Percentiles rank a stretch among this genome's conserved stretches.
These are phyloP conservation scores for Nigrograna mackinnonii DNA, from an alignment of 2,329 filamentous ascomycete genomes.

Conservation along the genomic window DNA sequence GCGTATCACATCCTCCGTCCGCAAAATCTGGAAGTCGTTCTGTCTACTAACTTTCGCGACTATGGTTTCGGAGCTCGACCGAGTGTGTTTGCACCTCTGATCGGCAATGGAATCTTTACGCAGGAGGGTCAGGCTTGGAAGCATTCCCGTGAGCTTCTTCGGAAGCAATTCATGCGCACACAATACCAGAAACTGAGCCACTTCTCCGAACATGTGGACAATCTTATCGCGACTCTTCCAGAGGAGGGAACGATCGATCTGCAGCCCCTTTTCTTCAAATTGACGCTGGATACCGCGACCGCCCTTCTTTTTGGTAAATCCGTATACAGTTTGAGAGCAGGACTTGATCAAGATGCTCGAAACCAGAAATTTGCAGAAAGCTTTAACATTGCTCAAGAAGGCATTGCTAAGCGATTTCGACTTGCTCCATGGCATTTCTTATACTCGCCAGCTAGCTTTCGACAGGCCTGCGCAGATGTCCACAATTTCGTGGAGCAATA, in stretches of 20 bases:
- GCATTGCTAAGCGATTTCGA: constrained; percentile 38
- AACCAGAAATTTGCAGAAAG: constrained; percentile 37
- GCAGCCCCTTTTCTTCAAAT: constrained; percentile 65
- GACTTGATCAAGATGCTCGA: constrained; percentile 15
- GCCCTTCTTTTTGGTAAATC: constrained; percentile 68
- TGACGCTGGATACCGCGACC: constrained; percentile 69
- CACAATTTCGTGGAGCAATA: neutral
- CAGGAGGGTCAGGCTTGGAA: constrained; percentile 38
- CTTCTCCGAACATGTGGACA: constrained; percentile 60
- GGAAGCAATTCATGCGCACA: constrained; percentile 51
- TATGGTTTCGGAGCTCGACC: neutral
- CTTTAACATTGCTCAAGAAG: constrained; percentile 43
- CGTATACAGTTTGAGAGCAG: constrained; percentile 23
- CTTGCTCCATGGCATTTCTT: constrained; percentile 17
- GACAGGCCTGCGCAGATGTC: neutral
- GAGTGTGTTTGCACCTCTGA: constrained; percentile 25
- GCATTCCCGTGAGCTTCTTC: constrained; percentile 45
- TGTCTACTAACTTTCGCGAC: neutral
- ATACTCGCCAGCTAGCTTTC: neutral
- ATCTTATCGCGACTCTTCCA: constrained; percentile 59
- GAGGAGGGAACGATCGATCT: constrained; percentile 53
- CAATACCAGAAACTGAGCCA: constrained; percentile 55
- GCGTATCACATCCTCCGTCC: neutral
- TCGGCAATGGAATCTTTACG: constrained; percentile 47
- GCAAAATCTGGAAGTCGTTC: neutral